Base-by-base conservation (phyloP, 2,329 filamentous ascomycete species). In the Botryotinia convoluta region DNA sequence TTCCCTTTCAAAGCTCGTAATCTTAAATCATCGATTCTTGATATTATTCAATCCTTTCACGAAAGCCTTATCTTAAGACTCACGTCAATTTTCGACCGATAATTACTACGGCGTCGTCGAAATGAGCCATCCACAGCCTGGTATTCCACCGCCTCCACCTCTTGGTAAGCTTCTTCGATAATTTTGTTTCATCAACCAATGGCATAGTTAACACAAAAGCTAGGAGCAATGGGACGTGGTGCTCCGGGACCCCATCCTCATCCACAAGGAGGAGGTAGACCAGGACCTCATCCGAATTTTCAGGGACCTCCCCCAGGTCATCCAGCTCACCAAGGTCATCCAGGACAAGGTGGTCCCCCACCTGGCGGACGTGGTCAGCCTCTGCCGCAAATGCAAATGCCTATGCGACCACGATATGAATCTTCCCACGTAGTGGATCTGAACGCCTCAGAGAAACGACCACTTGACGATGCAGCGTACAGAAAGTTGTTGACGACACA, bases 401-500 rank as follows among this genome's bases (percentile, higher is more conserved):
- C 68, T 48, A 39, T 65, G 45, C 69, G 60, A 37, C 72, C 48
- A 32, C n/a, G 60, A 61, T 14, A 72, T 39, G n/a, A 72, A 22
- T 73, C 69, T 48, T 72, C 60, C 4, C 65, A 61, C 10, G 22
- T 60, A 5, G 68, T 62, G 4, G 72, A 73, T 57, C 32, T 71
- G 29, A 64, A 62, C 29, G 35, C 42, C 39, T 20, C 51, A 9
- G 51, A 48, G 42, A 61, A 51, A 51, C 32, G 45, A 35, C 59
- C 32, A 57, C 70, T 61, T 26, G 61, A 71, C 39, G 72, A 73
- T 35, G 72, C 60, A 26, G 60, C 29, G 20, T 73, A 32, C 45
- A 62, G 29, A 48, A 65, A 65, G 32, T n/a, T 59, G 26, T 51
- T 73, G 51, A 73, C 72, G 14, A 74, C 74, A 20, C 79, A 79